phyloP scores from a whole-genome alignment of 495 filamentous ascomycete species.

The Lentithecium fluviatile region DNA sequence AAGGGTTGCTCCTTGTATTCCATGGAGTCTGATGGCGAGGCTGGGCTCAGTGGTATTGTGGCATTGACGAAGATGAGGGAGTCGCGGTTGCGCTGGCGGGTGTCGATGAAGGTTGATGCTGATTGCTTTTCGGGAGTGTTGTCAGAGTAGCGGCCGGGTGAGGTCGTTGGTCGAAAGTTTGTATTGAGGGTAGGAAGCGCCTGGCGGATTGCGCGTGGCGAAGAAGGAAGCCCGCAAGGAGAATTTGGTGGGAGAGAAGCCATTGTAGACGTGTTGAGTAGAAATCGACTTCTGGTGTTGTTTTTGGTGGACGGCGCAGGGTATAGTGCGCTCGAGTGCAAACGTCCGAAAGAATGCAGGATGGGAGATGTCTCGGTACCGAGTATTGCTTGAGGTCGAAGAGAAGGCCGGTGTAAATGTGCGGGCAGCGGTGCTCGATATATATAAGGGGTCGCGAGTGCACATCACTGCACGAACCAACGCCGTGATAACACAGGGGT shows the following conservation, averaged over 20 bases:
- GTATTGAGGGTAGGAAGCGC: constrained; percentile 2
- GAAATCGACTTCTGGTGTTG: too few species aligned
- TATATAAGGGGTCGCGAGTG: not conserved
- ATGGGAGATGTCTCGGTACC: not conserved
- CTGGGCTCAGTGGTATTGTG: constrained; percentile 25
- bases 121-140: not conserved
- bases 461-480: not conserved
- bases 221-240: not conserved
- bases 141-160: not conserved
- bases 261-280: not conserved
- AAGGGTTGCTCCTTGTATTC: not conserved
- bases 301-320: not conserved
- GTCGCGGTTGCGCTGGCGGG: constrained; percentile 4
- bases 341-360: not conserved
- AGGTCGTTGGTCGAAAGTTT: not conserved
- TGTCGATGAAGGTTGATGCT: constrained; percentile 17
- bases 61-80: constrained; percentile 27
- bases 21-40: not conserved
- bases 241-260: not conserved
- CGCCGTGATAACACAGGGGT: constrained; percentile 2
- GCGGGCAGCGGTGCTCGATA: constrained; percentile 6
- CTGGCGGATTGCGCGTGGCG: constrained; percentile 4
- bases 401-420: not conserved
- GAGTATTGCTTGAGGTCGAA: not conserved
- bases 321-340: not conserved